These are phyloP conservation scores for Ensete ventricosum DNA, from an alignment of 176 grass and related monocot genomes.

Conservation along the genomic window DNA sequence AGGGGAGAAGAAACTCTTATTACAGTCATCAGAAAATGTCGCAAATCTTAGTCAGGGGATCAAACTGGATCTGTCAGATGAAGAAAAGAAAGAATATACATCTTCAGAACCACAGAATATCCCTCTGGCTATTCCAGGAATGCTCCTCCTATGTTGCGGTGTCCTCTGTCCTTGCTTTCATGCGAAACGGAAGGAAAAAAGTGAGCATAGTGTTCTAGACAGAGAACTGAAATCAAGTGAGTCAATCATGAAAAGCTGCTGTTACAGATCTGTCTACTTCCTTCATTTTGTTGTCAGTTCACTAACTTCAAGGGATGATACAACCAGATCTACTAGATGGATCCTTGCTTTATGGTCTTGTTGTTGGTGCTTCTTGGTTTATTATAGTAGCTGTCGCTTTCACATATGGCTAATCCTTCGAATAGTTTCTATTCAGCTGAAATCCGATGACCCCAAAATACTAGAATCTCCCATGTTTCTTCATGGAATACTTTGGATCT, in stretches of 20 bases:
- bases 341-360: not conserved
- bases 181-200: slow-evolving; percentile 51
- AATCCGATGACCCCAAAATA: too few species aligned
- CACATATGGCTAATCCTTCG: too few species aligned
- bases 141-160: slow-evolving; percentile 72
- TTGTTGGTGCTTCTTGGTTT: not conserved
- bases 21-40: slow-evolving; percentile 25
- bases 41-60: slow-evolving; percentile 34
- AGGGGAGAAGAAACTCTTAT: slow-evolving; percentile 60
- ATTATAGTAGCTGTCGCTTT: not conserved
- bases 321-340: not conserved
- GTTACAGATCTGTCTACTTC: not conserved
- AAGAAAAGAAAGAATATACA: slow-evolving; percentile 30
- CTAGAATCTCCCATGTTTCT: too few species aligned
- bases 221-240: slow-evolving; percentile 48
- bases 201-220: slow-evolving; percentile 33
- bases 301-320: not conserved
- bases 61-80: slow-evolving; percentile 18
- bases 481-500: too few species aligned
- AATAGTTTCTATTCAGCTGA: too few species aligned
- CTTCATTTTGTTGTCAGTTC: not conserved
- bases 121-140: slow-evolving; percentile 62
- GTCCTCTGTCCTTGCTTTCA: slow-evolving; percentile 87
- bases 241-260: slow-evolving; percentile 14
- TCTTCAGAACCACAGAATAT: slow-evolving; percentile 47